A percentile compares a stretch with the other conserved stretches of the same genome.
phyloP scores from a whole-genome alignment of 2,329 filamentous ascomycete species.

The Trichothecium sympodiale region DNA sequence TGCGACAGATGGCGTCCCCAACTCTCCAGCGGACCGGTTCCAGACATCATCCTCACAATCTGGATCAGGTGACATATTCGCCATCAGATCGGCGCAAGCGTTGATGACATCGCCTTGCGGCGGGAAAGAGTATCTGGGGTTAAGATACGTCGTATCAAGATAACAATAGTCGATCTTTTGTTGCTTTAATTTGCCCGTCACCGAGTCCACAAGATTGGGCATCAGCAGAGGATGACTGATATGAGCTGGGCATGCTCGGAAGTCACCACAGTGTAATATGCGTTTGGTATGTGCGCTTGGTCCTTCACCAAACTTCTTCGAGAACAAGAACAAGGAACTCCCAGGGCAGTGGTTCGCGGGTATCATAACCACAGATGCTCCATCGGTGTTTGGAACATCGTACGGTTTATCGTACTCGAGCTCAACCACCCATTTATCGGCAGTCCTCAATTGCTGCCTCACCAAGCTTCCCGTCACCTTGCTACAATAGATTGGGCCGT shows the following conservation, averaged over 20 bases:
- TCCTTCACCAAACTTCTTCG: conserved; percentile 59
- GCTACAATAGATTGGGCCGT: conserved; percentile 95
- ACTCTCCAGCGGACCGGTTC: conserved; percentile 29
- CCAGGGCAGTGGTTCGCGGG: conserved; percentile 94
- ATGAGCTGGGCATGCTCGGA: conserved; percentile 79
- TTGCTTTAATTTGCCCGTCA: conserved; percentile 60
- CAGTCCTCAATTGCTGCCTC: conserved; percentile 72
- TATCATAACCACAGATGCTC: conserved; percentile 86
- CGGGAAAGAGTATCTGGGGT: conserved; percentile 90
- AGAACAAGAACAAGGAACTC: conserved; percentile 85
- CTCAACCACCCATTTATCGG: conserved; percentile 73
- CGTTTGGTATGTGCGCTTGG: conserved; percentile 54
- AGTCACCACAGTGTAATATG: conserved; percentile 91
- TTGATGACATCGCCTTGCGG: conserved; percentile 77
- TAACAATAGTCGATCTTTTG: conserved; percentile 95
- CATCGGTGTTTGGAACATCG: conserved; percentile 71
- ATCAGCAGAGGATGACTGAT: conserved; percentile 70
- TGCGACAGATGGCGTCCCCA: conserved; percentile 34
- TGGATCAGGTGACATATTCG: conserved; percentile 59
- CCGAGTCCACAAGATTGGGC: conserved; percentile 59
- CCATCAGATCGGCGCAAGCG: conserved; percentile 79
- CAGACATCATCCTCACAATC: conserved; percentile 35
- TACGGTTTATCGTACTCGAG: conserved; percentile 74
- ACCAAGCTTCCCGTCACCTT: conserved; percentile 85
- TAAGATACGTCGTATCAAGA: conserved; percentile 92